Evolutionary conservation across 495 filamentous ascomycete species (phyloP), one percentile per base, ranked within the genome.

Genomic region (Lentithecium fluviatile): DNA sequence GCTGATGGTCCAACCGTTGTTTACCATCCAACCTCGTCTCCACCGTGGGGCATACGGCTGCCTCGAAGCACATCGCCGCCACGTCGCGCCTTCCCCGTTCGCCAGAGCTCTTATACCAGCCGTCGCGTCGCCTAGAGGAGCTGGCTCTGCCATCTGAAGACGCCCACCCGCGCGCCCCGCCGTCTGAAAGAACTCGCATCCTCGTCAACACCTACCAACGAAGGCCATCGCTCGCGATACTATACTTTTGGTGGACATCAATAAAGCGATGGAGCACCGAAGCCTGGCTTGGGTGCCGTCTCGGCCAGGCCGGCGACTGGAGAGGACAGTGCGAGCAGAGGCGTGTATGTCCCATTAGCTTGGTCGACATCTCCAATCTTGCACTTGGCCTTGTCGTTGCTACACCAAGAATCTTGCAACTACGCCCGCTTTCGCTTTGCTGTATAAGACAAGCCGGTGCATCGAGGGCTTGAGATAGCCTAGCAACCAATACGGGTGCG

Each of bases 41-140:
- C 38, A 25, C 34, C 50, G 29, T 3, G 24, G 52, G 60, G 47
- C 60, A 64, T 51, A 57, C 60, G 45, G 45, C 53, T 53, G 60
- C 60, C 53, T 64, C 53, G 46, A 23, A 6, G 19, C 29, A 21
- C 13, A 17, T 47, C 24, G 17, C 5, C n/a, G 3, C 10, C 1
- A 11, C 1, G 17, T 52, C 13, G 19, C 40, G 40, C 15, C 40
- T 20, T 43, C 13, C 40, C 13, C 13, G 19, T 13, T 43, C 13
- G 40, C 40, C 40, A 15, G 19, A n/a, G 19, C 40, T 3, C 40
- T 43, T 43, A 20, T 32, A n/a, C n/a, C 29, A 10, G 4, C 29
- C 29, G 29, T 32, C 29, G 29, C 29, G 15, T 20, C 40, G 19
- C 13, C 40, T 13, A 20, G 6, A 20, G 19, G 19, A 13, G 15